Evolutionary conservation across 2,329 filamentous ascomycete species (phyloP), one percentile per base, ranked within the genome.

Genomic region (Daldinia sp.): DNA sequence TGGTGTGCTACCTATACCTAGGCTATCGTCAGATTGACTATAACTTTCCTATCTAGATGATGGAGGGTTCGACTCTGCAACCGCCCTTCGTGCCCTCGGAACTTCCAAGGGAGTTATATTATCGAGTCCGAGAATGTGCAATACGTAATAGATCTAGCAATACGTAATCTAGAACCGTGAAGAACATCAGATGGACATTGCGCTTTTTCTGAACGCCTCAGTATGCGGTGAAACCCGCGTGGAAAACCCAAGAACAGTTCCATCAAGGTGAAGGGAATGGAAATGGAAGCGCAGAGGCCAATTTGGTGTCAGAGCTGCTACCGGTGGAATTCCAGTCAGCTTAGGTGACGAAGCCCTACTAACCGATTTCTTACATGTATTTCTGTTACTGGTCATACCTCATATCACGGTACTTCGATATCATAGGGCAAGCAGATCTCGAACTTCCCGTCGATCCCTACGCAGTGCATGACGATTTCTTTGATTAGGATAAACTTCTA

Each of bases 191-290:
- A 60, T 68, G 42, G 35, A 41, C 59, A 53, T 70, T 60, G 51
- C 67, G 54, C 67, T 54, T 67, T 67, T 61, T 60, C 13, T 61
- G 67, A 74, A 68, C 60, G 61, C 55, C 60, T 51, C 33, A 7
- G 20, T 10, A 69, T 72, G 60, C 37, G 51, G 71, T 75, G 72
- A 72, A 72, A 75, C 72, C 56, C 35, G 53, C 54, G 33, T 35
- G 30, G 59, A 65, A 37, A 63, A 42, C 57, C 28, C 48, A 48
- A 60, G 26, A 39, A 63, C 61, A 58, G 50, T 55, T 50, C 60
- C 26, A 54, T 57, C 33, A 33, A 30, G 46, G 46, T 50, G 41
- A 51, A 35, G 26, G 44, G 44, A 63, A 50, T 23, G 42, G 53
- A 57, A 63, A 50, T 23, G 42, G 53, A 57, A 53, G 44, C 53